Evolutionary conservation across 1,139 yeast species (phyloP).

Genomic region (Geotrichum phurueaensis): DNA sequence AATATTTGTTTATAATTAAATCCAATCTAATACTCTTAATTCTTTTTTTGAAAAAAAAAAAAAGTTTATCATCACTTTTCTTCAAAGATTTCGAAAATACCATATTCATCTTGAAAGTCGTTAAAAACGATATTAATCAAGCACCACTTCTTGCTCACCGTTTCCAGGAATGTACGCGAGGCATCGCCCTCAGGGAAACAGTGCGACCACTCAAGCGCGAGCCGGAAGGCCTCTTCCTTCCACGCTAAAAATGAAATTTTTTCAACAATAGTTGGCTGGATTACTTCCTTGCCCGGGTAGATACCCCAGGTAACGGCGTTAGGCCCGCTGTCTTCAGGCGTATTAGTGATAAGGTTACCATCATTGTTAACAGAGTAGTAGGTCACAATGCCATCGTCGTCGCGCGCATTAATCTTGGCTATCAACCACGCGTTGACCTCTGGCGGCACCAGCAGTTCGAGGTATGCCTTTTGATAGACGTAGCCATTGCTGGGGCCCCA

Average conservation of each 20-base stretch:
- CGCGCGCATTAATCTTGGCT: slow-evolving; percentile 41
- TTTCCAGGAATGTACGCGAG: slow-evolving; percentile 42
- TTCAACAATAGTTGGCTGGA: slow-evolving; percentile 92
- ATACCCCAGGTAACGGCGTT: slow-evolving; percentile 99
- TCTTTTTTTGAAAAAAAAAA: background rate
- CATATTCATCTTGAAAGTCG: slow-evolving; percentile 45
- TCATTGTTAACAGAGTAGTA: slow-evolving; percentile 67
- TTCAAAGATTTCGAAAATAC: slow-evolving; percentile 33
- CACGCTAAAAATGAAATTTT: slow-evolving; percentile 84
- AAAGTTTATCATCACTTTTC: slow-evolving; percentile 13
- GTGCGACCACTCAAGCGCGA: slow-evolving; percentile 73
- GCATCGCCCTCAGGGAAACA: slow-evolving; percentile 37
- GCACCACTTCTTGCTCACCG: slow-evolving; percentile 54
- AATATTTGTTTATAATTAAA: background rate
- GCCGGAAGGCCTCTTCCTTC: slow-evolving; percentile 91
- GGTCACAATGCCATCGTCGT: slow-evolving; percentile 50
- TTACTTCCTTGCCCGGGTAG: slow-evolving; percentile 84
- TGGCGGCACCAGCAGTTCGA: slow-evolving; percentile 75
- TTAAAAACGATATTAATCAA: slow-evolving; percentile 89
- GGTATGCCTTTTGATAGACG: slow-evolving; percentile 87
- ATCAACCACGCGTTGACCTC: slow-evolving; percentile 37
- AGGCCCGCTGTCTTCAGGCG: slow-evolving; percentile 64
- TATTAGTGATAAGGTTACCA: slow-evolving; percentile 59
- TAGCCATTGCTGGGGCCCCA: slow-evolving; percentile 96
- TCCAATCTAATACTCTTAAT: background rate